Conservation (phyloP, 768 basidiomycete species). For the Lenzites betulinus region DNA sequence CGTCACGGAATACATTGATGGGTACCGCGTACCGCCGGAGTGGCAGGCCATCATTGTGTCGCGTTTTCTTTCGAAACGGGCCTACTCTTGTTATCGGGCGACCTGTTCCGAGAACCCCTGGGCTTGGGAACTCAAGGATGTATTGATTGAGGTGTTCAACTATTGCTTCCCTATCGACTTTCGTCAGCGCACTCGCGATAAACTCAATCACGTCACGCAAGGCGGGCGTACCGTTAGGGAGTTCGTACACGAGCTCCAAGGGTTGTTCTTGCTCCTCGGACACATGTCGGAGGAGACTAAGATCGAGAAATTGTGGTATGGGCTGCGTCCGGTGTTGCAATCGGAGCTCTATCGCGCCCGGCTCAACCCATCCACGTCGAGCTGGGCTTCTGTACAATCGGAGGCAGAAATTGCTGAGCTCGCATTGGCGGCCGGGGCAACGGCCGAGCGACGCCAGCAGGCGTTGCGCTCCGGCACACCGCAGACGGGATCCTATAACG, state of each 20-base stretch:
- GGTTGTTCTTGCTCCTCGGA: constrained; percentile 38
- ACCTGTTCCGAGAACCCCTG: constrained; percentile 9
- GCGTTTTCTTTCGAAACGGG: constrained; percentile 21
- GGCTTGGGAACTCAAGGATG: constrained; percentile 19
- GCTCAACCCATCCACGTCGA: constrained; percentile 31
- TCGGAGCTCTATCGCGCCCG: constrained; percentile 32
- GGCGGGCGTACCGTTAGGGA: constrained; percentile 30
- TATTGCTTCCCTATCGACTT: too few species aligned
- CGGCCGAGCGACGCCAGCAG: too few species aligned
- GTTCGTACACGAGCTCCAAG: constrained; percentile 38
- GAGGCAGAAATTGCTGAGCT: constrained; percentile 22
- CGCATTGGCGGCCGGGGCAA: constrained; percentile 31
- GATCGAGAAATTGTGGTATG: constrained; percentile 39
- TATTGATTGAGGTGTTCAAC: constrained; percentile 13
- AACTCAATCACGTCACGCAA: constrained; percentile 31
- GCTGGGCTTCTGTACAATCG: too few species aligned
- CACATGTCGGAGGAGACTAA: constrained; percentile 28
- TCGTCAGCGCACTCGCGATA: constrained; percentile 28
- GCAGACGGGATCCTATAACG: too few species aligned
- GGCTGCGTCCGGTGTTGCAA: constrained; percentile 31
- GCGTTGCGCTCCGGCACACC: too few species aligned
- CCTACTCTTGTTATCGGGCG: constrained; percentile 30
- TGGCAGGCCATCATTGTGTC: not conserved
- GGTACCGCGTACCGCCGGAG: not conserved
- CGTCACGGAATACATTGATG: constrained; percentile 11